Base-by-base conservation (phyloP, 2,329 filamentous ascomycete genomes). In the Alternaria brassicicola region DNA sequence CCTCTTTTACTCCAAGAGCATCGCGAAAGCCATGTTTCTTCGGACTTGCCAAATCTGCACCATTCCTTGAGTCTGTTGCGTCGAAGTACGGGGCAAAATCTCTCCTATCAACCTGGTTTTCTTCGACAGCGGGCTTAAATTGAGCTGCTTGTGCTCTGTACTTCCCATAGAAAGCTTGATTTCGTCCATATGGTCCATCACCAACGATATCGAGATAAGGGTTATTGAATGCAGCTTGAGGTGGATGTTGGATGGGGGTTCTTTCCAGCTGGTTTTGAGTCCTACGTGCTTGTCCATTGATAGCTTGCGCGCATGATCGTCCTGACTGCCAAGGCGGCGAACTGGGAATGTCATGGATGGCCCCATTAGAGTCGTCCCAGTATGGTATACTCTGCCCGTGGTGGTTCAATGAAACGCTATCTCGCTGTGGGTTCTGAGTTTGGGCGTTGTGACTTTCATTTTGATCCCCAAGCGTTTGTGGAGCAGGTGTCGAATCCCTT, bases 291-390 rank as follows among this genome's bases (percentile, higher is more conserved):
- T 35, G 4, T 23, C 2, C 43, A 47, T 0, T 33, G 9, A 12
- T 0, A 5, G 0, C 0, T 6, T 47, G 19, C 17, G 19, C 30
- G 4, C n/a, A 23, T 3, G n/a, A 7, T 8, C 1, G 5, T 21
- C 13, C 33, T 12, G 28, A 3, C 3, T 42, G 17, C 1, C 7
- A 35, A 1, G 52, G 26, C n/a, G 10, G 33, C 2, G 38, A 19
- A 8, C 33, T 50, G 7, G 49, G 39, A 2, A 47, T 38, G 1
- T 52, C 36, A 17, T 60, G 39, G 13, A 52, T 60, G 6, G 19
- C 26, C 7, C 43, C 57, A 12, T 31, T 57, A 4, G 41, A 45
- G 2, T 58, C 45, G 8, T 55, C 38, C 51, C 55, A 55, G 7
- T 55, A 58, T 12, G 38, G 45, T 4, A 21, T 45, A 1, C 31